Evolutionary conservation across 352 stramenopile species (phyloP).

Genomic region (Phytophthora nicotianae): DNA sequence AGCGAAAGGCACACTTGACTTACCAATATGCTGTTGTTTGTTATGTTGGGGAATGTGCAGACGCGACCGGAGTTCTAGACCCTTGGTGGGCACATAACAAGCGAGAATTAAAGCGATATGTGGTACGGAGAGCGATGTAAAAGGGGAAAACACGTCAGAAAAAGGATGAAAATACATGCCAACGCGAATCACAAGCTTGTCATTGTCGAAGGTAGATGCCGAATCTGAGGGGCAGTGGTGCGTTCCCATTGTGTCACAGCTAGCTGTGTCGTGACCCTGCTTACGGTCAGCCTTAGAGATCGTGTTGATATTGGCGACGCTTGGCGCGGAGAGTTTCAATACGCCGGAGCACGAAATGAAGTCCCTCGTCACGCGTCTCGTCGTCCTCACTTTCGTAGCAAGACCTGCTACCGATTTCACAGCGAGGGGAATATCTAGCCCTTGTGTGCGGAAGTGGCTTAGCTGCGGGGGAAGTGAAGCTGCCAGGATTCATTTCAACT

Average conservation of each 20-base stretch:
- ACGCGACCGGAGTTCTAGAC: conserved; percentile 41
- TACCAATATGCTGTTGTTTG: conserved; percentile 15
- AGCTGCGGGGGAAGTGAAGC: conserved; percentile 1
- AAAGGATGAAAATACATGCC: conserved; percentile 38
- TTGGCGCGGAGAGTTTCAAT: conserved; percentile 58
- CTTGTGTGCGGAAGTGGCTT: not conserved
- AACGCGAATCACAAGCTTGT: conserved; percentile 15
- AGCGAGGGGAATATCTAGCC: conserved; percentile 2
- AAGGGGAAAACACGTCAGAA: conserved; percentile 38
- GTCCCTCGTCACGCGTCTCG: conserved; percentile 21
- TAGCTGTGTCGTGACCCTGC: conserved; percentile 4
- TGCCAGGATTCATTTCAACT: not conserved
- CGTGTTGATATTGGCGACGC: conserved; percentile 30
- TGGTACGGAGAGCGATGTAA: conserved; percentile 18
- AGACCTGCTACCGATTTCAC: conserved; percentile 5
- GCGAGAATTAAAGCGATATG: conserved; percentile 30
- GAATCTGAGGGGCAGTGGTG: conserved; percentile 1
- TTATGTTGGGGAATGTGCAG: conserved; percentile 17
- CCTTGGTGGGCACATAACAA: conserved; percentile 5
- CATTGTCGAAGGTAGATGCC: conserved; percentile 16
- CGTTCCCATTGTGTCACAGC: conserved; percentile 16
- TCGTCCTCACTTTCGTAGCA: conserved; percentile 14
- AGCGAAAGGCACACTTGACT: not conserved
- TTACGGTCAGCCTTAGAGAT: conserved; percentile 2
- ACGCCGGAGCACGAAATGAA: conserved; percentile 39